phyloP scores from a whole-genome alignment of 2,329 filamentous ascomycete genomes.

The Teratosphaeria gauchensis region DNA sequence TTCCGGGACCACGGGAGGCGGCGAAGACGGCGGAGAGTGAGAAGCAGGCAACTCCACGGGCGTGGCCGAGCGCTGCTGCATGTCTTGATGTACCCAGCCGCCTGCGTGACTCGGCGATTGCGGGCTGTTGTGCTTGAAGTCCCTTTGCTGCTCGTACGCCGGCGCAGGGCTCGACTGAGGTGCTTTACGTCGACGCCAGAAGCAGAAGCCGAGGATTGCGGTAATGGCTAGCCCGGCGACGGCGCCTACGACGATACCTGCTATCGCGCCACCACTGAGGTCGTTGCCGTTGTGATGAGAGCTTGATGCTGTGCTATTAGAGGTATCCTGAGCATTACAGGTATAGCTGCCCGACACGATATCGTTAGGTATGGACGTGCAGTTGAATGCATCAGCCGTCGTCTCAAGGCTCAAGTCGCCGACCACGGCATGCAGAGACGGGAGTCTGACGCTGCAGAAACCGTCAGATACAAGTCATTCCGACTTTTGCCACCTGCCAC shows the following conservation, averaged over 20 bases:
- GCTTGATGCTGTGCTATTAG: background rate
- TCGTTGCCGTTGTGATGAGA: background rate
- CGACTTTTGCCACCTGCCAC: background rate
- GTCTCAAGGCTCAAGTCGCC: background rate
- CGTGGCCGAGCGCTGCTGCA: background rate
- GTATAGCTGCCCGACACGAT: background rate
- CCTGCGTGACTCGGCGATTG: background rate
- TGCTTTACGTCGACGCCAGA: background rate
- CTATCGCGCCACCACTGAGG: background rate
- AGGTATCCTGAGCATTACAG: background rate
- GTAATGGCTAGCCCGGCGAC: background rate
- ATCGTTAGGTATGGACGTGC: background rate
- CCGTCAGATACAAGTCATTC: background rate
- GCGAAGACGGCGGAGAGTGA: background rate
- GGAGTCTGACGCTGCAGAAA: background rate
- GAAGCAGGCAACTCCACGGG: background rate
- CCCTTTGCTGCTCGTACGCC: background rate
- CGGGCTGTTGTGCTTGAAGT: background rate
- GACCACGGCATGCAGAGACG: background rate
- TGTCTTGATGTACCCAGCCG: background rate
- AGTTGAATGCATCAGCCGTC: background rate
- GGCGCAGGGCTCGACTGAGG: background rate
- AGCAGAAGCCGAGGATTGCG: background rate
- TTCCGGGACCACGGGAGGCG: background rate
- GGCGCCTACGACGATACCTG: background rate